Base-by-base conservation (phyloP, 192 early-diverging fungal genomes). In the Coemansia sp. region DNA sequence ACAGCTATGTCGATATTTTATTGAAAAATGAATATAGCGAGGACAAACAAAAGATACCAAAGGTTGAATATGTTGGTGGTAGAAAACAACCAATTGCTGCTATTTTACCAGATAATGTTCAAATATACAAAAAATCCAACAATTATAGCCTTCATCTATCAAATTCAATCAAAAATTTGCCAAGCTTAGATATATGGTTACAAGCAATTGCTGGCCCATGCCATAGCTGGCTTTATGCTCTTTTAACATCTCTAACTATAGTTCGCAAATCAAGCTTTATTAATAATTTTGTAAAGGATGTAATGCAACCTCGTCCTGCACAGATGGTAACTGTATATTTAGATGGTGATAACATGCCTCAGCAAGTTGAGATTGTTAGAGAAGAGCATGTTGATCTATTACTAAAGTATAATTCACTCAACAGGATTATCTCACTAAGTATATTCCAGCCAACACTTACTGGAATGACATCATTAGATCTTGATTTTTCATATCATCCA, bases 11-110 rank as follows among this genome's bases (percentile, higher is more conserved):
- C 53, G 83, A 73, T 7, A 78, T 81, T 42, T 78, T 95, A 46
- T 84, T 89, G 69, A 71, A 82, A 51, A 77, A 81, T 30, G 84
- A 90, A 76, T 91, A 95, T 68, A 78, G 75, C 34, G 69, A 68
- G 40, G 80, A 89, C 19, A 67, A 67, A 10, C 57, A 61, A 15
- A 54, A 49, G 8, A 88, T 98, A 33, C 93, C 95, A 13, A 64
- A 83, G 19, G 84, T 89, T 57, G 93, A 95, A 61, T 93, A 88
- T 67, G 74, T 94, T 55, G 87, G 68, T 11, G 49, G 25, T n/a
- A 34, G 53, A 0, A 60, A 59, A 0, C 39, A 53, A 0, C 68
- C 73, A 4, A 17, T 2, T 0, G 2, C 33, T 0, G 25, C 9
- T 0, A 4, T 13, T 0, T 41, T 67, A 7, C 51, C 88, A 88